Base-by-base conservation (phyloP, 2,329 filamentous ascomycete genomes). In the Phoma sp. region DNA sequence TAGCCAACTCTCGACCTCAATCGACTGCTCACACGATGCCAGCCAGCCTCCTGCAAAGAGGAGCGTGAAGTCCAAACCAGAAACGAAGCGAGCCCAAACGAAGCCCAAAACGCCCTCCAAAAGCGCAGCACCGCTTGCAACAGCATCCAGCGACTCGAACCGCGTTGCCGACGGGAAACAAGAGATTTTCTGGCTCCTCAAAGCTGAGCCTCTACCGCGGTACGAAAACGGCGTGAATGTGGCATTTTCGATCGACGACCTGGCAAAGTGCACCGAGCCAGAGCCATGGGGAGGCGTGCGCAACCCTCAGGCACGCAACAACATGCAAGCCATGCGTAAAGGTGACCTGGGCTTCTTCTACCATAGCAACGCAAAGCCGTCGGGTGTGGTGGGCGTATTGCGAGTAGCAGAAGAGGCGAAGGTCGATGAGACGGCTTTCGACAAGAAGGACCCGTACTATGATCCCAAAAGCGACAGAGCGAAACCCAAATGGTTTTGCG, bases 291-390 rank as follows among this genome's bases (percentile, higher is more conserved):
- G 96, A 76, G 95, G 77, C 70, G 84, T 80, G 35, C 68, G 78
- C 41, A 82, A 80, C 46, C 68, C 69, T 14, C 71, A 73, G 76
- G 93, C 93, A 6, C 86, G 91, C 24, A 98, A 97, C 69, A 91
- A 97, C 71, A 87, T 99, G 77, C 86, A 90, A 27, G 85, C 86
- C 7, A 99, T 99, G 95, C 92, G 90, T 66, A 86, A 87, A 51
- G 93, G 93, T 45, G 95, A 99, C 70, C 81, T 93, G 29, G 93
- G 92, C 24, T 98, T 99, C 78, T 98, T 99, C 78, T 98, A 98
- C 72, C 93, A 97, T 76, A 96, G 90, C 41, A 96, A 95, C 67
- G 95, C 90, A 77, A 96, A 96, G 72, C 84, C 88, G 23, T 92
- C 93, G 0, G 93, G 90, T 2, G 91, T 98, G 42, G 91, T 88